phyloP scores from a whole-genome alignment of 2,329 filamentous ascomycete species.

The Aspergillus viridinutans region DNA sequence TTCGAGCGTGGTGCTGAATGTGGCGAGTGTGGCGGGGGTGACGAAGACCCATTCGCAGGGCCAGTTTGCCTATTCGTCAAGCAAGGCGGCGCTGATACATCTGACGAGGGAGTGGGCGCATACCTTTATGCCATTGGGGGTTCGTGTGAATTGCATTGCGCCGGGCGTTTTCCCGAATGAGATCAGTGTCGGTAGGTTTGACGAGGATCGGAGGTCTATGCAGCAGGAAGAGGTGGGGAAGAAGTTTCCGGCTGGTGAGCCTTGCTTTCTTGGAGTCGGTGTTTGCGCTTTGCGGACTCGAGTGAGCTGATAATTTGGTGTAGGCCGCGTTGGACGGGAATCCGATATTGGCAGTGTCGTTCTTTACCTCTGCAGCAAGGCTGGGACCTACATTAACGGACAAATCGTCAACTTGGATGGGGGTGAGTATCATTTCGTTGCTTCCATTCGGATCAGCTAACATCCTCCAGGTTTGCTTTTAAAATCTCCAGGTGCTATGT shows the following conservation, averaged over 20 bases:
- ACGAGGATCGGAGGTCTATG: constrained; percentile 52
- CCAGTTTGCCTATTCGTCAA: constrained; percentile 50
- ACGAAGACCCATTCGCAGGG: constrained; percentile 50
- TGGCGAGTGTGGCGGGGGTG: constrained; percentile 49
- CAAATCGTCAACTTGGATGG: constrained; percentile 36
- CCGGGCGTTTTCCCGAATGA: constrained; percentile 56
- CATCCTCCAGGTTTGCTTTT: constrained; percentile 4
- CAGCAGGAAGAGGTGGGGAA: constrained; percentile 50
- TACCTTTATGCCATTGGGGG: constrained; percentile 53
- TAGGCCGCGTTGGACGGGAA: constrained; percentile 50
- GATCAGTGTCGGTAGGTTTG: constrained; percentile 53
- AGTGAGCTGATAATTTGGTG: background rate
- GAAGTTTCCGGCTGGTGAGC: constrained; percentile 46
- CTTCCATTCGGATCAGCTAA: background rate
- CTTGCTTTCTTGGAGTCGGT: background rate
- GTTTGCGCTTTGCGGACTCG: background rate
- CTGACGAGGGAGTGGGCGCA: constrained; percentile 53
- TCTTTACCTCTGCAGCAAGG: constrained; percentile 45
- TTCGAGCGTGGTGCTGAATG: constrained; percentile 50
- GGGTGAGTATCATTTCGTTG: constrained; percentile 8
- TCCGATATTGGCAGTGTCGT: constrained; percentile 56
- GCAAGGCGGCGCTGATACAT: constrained; percentile 50
- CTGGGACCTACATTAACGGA: constrained; percentile 48
- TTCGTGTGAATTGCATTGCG: constrained; percentile 55
- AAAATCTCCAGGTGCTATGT: constrained; percentile 3